Conservation (phyloP, 805 yeast species). For the baker's yeast (Saccharomyces cerevisiae) region DNA sequence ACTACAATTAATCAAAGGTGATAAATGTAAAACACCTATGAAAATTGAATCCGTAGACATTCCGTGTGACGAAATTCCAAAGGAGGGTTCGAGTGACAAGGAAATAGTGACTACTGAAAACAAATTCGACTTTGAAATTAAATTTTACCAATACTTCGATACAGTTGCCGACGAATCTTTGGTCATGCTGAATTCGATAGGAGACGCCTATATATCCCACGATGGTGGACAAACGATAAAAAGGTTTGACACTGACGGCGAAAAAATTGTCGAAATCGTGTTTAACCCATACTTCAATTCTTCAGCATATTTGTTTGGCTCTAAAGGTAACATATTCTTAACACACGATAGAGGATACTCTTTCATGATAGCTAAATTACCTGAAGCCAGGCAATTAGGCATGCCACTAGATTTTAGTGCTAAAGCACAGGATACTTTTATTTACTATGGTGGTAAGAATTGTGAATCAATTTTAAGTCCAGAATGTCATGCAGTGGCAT, state of each 20-base stretch:
- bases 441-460: slow-evolving; percentile 64
- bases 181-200: too few species aligned
- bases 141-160: too few species aligned
- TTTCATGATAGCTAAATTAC: slow-evolving; percentile 42
- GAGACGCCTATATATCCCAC: too few species aligned
- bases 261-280: slow-evolving; percentile 44
- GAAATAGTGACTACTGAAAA: slow-evolving; percentile 33
- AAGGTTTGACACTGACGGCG: slow-evolving; percentile 30
- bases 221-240: too few species aligned
- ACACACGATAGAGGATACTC: slow-evolving; percentile 63
- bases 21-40: slow-evolving; percentile 19
- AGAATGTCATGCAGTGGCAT: slow-evolving; percentile 52
- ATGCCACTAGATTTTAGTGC: slow-evolving; percentile 56
- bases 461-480: too few species aligned
- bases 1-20: slow-evolving; percentile 9
- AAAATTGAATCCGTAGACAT: slow-evolving; percentile 24
- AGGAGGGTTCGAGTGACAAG: neutral
- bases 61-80: slow-evolving; percentile 17
- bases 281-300: slow-evolving; percentile 44
- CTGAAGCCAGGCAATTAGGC: slow-evolving; percentile 39
- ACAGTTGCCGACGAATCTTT: too few species aligned
- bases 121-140: too few species aligned
- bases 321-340: slow-evolving; percentile 40
- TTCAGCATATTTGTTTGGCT: slow-evolving; percentile 36
- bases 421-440: slow-evolving; percentile 45